These are phyloP conservation scores for Debaryomyces tyrocola DNA, from an alignment of 805 yeast species.

Conservation along the genomic window DNA sequence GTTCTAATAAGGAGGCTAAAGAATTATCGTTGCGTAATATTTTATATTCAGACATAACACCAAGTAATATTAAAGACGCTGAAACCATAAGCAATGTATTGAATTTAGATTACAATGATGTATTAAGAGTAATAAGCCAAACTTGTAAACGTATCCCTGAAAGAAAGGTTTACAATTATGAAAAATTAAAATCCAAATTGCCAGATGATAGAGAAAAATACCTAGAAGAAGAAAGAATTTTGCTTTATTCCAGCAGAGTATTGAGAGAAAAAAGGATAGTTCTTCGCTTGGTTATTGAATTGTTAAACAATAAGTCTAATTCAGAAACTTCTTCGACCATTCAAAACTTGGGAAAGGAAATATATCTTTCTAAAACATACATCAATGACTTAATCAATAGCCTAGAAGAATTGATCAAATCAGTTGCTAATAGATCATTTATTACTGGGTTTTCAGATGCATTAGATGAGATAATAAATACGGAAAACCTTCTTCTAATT, in stretches of 20 bases:
- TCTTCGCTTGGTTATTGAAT: conserved; percentile 43
- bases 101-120: conserved; percentile 43
- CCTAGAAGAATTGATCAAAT: conserved; percentile 10
- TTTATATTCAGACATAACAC: conserved; percentile 34
- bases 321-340: conserved; percentile 28
- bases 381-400: conserved; percentile 17
- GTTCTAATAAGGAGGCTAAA: conserved; percentile 10
- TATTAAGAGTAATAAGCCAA: conserved; percentile 47
- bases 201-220: conserved; percentile 36
- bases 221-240: conserved; percentile 27
- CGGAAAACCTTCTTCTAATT: conserved; percentile 33
- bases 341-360: conserved; percentile 39
- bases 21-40: conserved; percentile 43
- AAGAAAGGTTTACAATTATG: conserved; percentile 19
- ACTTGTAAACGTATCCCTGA: conserved; percentile 39
- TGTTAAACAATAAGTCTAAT: conserved; percentile 44
- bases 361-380: conserved; percentile 34
- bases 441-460: conserved; percentile 11
- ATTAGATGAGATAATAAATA: conserved; percentile 21
- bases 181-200: conserved; percentile 26
- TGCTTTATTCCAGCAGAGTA: conserved; percentile 38
- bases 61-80: conserved; percentile 38
- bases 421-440: conserved; percentile 9
- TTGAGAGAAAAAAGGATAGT: conserved; percentile 53
- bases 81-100: conserved; percentile 37